Evolutionary conservation across 495 filamentous ascomycete genomes (phyloP).

Genomic region (Hypoxylon perforatum): DNA sequence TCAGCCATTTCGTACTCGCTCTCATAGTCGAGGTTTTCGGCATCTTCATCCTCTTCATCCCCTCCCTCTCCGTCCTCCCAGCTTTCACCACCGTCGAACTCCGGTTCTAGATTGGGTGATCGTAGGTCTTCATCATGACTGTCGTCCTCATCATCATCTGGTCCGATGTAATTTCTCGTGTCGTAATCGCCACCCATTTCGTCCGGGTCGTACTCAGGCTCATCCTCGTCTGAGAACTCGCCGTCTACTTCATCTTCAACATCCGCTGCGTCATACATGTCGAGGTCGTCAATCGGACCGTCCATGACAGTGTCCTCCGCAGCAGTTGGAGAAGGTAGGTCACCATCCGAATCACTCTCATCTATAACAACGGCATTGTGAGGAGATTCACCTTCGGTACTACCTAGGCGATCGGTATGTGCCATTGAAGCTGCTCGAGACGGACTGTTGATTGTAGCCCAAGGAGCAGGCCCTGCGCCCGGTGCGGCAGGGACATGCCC

Average conservation of each 20-base stretch:
- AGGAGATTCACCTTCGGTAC: constrained; percentile 32
- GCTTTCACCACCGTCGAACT: constrained; percentile 41
- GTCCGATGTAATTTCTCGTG: constrained; percentile 41
- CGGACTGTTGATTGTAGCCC: constrained; percentile 38
- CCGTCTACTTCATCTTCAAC: constrained; percentile 43
- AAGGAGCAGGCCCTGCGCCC: constrained; percentile 17
- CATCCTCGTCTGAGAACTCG: constrained; percentile 50
- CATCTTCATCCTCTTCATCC: constrained; percentile 46
- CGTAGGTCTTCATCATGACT: constrained; percentile 48
- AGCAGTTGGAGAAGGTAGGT: constrained; percentile 24
- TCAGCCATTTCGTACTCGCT: constrained; percentile 38
- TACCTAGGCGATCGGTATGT: constrained; percentile 30
- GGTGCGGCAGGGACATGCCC: not conserved
- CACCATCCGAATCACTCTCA: constrained; percentile 39
- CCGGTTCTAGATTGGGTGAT: constrained; percentile 34
- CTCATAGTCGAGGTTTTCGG: constrained; percentile 34
- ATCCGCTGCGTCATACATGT: constrained; percentile 43
- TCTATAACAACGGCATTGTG: constrained; percentile 44
- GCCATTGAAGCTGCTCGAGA: constrained; percentile 17
- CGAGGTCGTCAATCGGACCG: constrained; percentile 31
- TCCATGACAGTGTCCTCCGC: constrained; percentile 35
- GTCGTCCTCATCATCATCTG: constrained; percentile 52
- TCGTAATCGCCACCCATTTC: constrained; percentile 48
- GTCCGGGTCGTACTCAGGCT: constrained; percentile 49
- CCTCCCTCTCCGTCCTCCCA: constrained; percentile 46